These are phyloP conservation scores for Paramecium biaurelia DNA, from an alignment of 73 alveolate species.

Conservation along the genomic window DNA sequence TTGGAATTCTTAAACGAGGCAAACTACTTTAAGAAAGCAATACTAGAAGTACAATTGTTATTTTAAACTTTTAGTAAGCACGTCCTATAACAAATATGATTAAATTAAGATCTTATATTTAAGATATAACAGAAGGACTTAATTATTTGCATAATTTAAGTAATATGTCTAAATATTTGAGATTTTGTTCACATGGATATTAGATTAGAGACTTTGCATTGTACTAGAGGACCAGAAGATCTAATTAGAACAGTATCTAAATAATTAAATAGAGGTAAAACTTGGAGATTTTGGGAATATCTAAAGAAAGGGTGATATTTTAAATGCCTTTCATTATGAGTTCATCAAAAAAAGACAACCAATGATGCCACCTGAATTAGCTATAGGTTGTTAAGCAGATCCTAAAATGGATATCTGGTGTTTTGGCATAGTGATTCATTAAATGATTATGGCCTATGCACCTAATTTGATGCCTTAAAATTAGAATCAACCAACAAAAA, in stretches of 20 bases:
- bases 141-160: conserved; percentile 2
- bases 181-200: conserved; percentile 25
- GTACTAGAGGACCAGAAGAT: conserved; percentile 27
- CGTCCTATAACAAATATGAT: conserved; percentile 13
- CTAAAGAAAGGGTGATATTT: not conserved
- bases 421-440: conserved; percentile 28
- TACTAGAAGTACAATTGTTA: not conserved
- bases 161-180: not conserved
- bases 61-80: not conserved
- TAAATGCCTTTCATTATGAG: not conserved
- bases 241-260: not conserved
- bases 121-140: not conserved
- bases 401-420: conserved; percentile 28
- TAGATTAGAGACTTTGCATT: conserved; percentile 31
- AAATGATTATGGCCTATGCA: conserved; percentile 4
- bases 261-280: not conserved
- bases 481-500: not conserved
- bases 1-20: conserved; percentile 27
- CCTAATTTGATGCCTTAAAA: conserved; percentile 18
- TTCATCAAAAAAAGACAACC: conserved; percentile 10
- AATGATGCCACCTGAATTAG: conserved; percentile 10
- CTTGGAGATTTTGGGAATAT: conserved; percentile 43
- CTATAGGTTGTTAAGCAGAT: not conserved
- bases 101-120: not conserved
- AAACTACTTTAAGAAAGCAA: not conserved